Percentiles rank a stretch among this genome's conserved stretches.
Evolutionary conservation across 495 filamentous ascomycete species (phyloP).

Genomic region (Penicillium cosmopolitanum): DNA sequence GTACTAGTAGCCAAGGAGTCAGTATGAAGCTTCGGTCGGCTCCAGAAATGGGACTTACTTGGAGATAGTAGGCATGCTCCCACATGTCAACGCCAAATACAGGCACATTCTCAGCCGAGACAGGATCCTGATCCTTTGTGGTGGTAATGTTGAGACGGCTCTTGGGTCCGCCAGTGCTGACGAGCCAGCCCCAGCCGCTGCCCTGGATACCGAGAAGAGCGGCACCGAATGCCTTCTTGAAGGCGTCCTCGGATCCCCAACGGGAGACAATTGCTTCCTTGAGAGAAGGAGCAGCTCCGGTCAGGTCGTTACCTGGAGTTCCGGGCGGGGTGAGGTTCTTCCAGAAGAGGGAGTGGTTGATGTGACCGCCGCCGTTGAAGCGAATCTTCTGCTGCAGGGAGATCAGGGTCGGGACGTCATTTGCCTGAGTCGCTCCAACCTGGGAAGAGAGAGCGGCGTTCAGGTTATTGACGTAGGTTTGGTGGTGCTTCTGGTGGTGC

Average conservation of each 20-base stretch:
- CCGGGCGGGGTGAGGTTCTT: constrained; percentile 76
- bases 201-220: constrained; percentile 87
- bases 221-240: constrained; percentile 69
- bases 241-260: constrained; percentile 69
- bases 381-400: constrained; percentile 81
- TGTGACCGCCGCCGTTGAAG: constrained; percentile 93
- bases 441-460: constrained; percentile 58
- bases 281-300: constrained; percentile 53
- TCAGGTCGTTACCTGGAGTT: constrained; percentile 66
- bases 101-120: constrained; percentile 73
- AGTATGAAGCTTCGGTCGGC: neutral
- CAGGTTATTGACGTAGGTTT: constrained; percentile 67
- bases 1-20: constrained; percentile 60
- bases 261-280: constrained; percentile 65
- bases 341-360: constrained; percentile 95
- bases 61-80: constrained; percentile 80
- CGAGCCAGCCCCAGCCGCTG: constrained; percentile 92
- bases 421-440: constrained; percentile 42
- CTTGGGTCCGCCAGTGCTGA: constrained; percentile 67
- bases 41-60: constrained; percentile 38
- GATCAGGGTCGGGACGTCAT: constrained; percentile 64
- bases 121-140: constrained; percentile 88
- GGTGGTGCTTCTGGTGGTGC: constrained; percentile 69
- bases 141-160: constrained; percentile 70
- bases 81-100: constrained; percentile 95